phyloP scores from a whole-genome alignment of 768 basidiomycete genomes.

The Mycena indigotica region DNA sequence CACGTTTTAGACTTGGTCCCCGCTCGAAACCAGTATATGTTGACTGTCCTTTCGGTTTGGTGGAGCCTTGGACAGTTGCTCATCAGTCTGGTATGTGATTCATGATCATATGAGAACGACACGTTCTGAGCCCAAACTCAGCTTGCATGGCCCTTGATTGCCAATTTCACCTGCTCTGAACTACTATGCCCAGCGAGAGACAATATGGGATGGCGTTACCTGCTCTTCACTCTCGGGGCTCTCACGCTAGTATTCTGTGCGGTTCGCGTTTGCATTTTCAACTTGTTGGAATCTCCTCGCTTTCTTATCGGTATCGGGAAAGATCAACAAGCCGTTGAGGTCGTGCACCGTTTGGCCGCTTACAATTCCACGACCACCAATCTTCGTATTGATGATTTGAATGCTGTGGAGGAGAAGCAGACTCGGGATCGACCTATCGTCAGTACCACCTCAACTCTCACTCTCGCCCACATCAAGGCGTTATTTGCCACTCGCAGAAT shows the following conservation, averaged over 20 bases:
- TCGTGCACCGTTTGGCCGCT: slow-evolving; percentile 62
- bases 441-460: slow-evolving; percentile 22
- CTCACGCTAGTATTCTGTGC: slow-evolving; percentile 64
- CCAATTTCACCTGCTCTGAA: slow-evolving; percentile 61
- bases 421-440: slow-evolving; percentile 42
- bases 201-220: slow-evolving; percentile 78
- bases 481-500: slow-evolving; percentile 54
- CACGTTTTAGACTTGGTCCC: slow-evolving; percentile 63
- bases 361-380: slow-evolving; percentile 55
- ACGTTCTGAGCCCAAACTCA: slow-evolving; percentile 26
- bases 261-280: slow-evolving; percentile 67
- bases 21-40: slow-evolving; percentile 70
- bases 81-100: slow-evolving; percentile 42
- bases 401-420: slow-evolving; percentile 21
- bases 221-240: slow-evolving; percentile 73
- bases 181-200: slow-evolving; percentile 46
- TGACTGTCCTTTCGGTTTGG: slow-evolving; percentile 77
- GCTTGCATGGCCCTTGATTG: slow-evolving; percentile 74
- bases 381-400: slow-evolving; percentile 56
- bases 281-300: slow-evolving; percentile 69
- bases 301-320: slow-evolving; percentile 70
- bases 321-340: slow-evolving; percentile 61
- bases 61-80: slow-evolving; percentile 79
- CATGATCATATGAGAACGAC: background rate
- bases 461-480: slow-evolving; percentile 41